Base-by-base conservation (phyloP, 2,329 filamentous ascomycete species). In the Xylariaceae sp. region DNA sequence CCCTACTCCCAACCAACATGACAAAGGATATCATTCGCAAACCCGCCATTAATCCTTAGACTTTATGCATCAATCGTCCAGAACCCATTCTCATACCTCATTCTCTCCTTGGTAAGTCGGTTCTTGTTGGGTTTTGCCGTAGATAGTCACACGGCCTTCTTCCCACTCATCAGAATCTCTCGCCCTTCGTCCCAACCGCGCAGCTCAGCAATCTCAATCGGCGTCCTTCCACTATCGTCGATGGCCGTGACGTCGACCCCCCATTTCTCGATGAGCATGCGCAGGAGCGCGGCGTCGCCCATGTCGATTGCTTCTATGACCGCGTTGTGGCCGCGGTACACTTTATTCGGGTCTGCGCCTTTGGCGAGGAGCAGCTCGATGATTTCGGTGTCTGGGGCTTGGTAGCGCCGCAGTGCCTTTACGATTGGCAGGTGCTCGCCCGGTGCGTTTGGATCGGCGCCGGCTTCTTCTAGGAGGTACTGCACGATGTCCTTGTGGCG, bases 401-500 rank as follows among this genome's bases (percentile, higher is more conserved):
- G 73, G 60, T 79, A 79, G 18, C 82, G 74, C 3, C 85, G 78
- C 42, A 89, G 75, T 2, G 86, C 82, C 68, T 88, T 89, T 66
- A 89, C 84, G 48, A 89, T 78, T 7, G 86, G 86, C 11, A 89
- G 70, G 66, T 89, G 86, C 72, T 89, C 86, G 17, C 86, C 86
- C 0, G 86, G 84, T 0, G 81, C 74, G 63, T 88, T 88, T 42
- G 83, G 77, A 60, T 88, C 82, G 0, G 84, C 85, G 9, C 77
- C 78, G 1, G 78, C 83, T 55, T 84, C 78, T 45, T 81, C 75
- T 51, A 88, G 73, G 10, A 88, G 75, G 69, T 75, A 88, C 4
- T 66, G 67, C 39, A 86, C 82, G 50, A 88, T 87, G 0, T 80
- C 77, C 42, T 77, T 80, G 59, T 77, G 76, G 22, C 81, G 73